Percentiles rank a stretch among this genome's conserved stretches.
These are phyloP conservation scores for Musa troglodytarum DNA, from an alignment of 176 grass and related monocot species.

Conservation along the genomic window DNA sequence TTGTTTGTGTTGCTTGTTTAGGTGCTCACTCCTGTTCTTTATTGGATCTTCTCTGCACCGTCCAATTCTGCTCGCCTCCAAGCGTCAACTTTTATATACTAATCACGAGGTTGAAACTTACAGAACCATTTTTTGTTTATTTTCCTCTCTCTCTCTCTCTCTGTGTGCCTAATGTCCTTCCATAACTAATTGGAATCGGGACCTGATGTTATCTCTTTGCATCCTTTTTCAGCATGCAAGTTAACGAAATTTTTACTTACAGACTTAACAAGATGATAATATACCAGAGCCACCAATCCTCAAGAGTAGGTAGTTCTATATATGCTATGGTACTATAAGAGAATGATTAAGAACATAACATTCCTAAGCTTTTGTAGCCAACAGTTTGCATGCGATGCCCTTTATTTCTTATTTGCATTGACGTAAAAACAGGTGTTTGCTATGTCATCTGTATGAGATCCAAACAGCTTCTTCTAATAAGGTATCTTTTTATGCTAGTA, in stretches of 20 bases:
- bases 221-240: background rate
- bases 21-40: background rate
- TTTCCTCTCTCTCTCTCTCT: background rate
- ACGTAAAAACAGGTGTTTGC: background rate
- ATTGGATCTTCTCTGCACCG: background rate
- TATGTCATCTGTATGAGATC: background rate
- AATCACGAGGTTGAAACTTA: background rate
- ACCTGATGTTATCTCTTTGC: background rate
- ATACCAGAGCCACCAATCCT: too few relatives aligned
- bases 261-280: background rate
- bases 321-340: too few relatives aligned
- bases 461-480: background rate
- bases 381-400: background rate
- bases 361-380: background rate
- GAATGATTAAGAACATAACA: background rate
- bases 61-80: background rate
- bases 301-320: too few relatives aligned
- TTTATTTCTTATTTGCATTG: background rate
- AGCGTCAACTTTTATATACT: background rate
- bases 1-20: background rate
- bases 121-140: background rate
- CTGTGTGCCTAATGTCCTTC: background rate
- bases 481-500: background rate
- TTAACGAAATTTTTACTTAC: background rate
- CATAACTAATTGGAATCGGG: background rate